These are phyloP conservation scores for Nigrospora oryzae DNA, from an alignment of 2,329 filamentous ascomycete species.

Conservation along the genomic window DNA sequence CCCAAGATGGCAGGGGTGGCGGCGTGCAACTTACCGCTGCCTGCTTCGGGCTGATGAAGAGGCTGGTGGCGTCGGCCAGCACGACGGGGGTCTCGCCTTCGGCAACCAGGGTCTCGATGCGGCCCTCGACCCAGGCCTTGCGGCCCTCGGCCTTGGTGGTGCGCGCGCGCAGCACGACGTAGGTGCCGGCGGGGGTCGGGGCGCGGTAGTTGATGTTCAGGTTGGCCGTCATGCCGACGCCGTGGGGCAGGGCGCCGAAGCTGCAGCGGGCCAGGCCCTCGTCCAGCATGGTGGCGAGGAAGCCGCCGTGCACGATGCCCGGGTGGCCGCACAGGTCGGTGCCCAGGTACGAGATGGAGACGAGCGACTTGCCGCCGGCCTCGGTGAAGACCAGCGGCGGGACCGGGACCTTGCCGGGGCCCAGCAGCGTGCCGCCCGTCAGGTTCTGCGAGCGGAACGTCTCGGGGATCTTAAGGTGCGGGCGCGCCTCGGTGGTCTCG, in stretches of 20 bases:
- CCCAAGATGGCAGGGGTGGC: background rate
- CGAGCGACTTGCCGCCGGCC: conserved; percentile 57
- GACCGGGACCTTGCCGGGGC: conserved; percentile 67
- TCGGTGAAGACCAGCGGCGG: conserved; percentile 75
- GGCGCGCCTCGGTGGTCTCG: conserved; percentile 66
- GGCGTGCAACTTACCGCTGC: conserved; percentile 52
- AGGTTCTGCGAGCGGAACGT: conserved; percentile 65
- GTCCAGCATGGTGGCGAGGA: conserved; percentile 87
- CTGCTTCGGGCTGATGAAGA: conserved; percentile 84
- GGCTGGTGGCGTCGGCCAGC: conserved; percentile 72
- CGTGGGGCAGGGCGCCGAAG: conserved; percentile 80
- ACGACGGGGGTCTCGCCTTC: conserved; percentile 56
- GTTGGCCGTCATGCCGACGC: conserved; percentile 78
- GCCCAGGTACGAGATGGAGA: conserved; percentile 71
- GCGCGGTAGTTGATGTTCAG: conserved; percentile 75
- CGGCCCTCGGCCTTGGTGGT: conserved; percentile 83
- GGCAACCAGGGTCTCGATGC: conserved; percentile 67
- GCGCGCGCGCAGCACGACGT: conserved; percentile 68
- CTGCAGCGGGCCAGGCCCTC: conserved; percentile 84
- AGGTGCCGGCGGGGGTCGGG: conserved; percentile 67
- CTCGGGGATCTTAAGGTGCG: conserved; percentile 77
- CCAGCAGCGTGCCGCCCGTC: conserved; percentile 71
- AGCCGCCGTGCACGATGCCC: conserved; percentile 81
- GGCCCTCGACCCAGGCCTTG: conserved; percentile 89
- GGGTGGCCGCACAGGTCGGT: conserved; percentile 79